A percentile compares a stretch with the other conserved stretches of the same genome.
Evolutionary conservation across 495 filamentous ascomycete species (phyloP).

Genomic region (Podospora tetraspora): DNA sequence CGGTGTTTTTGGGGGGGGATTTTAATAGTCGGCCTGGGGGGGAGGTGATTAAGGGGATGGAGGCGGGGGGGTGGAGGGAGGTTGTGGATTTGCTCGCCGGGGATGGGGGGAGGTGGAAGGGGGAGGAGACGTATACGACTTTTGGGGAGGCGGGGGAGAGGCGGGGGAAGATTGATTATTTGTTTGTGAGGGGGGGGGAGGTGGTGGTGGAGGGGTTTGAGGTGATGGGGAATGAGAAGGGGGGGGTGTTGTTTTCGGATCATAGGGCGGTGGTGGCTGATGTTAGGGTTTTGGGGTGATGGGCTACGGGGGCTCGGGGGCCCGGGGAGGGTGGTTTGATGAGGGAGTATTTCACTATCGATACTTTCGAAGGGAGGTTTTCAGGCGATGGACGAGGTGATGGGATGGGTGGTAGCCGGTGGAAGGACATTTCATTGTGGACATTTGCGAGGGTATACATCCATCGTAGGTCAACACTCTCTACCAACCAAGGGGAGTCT

Average conservation of each 20-base stretch:
- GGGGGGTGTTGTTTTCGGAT: conserved; percentile 66
- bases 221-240: conserved; percentile 56
- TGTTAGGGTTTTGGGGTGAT: conserved; percentile 30
- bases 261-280: conserved; percentile 71
- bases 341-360: neutral
- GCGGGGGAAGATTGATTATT: conserved; percentile 30
- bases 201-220: conserved; percentile 41
- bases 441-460: too few species aligned
- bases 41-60: conserved; percentile 54
- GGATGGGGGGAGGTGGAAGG: conserved; percentile 28
- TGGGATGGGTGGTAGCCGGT: too few species aligned
- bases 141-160: conserved; percentile 44
- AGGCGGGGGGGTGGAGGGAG: conserved; percentile 30
- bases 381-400: too few species aligned
- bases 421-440: too few species aligned
- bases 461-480: neutral
- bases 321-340: too few species aligned
- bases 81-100: conserved; percentile 25
- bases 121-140: conserved; percentile 54
- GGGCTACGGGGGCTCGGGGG: neutral
- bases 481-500: neutral
- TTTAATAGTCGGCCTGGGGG: conserved; percentile 66
- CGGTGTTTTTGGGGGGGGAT: conserved; percentile 68
- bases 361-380: neutral
- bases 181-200: conserved; percentile 22